A percentile compares a stretch with the other conserved stretches of the same genome.
phyloP scores from a whole-genome alignment of 1,284 basidiomycete genomes.

The Retiboletus flavoniger region DNA sequence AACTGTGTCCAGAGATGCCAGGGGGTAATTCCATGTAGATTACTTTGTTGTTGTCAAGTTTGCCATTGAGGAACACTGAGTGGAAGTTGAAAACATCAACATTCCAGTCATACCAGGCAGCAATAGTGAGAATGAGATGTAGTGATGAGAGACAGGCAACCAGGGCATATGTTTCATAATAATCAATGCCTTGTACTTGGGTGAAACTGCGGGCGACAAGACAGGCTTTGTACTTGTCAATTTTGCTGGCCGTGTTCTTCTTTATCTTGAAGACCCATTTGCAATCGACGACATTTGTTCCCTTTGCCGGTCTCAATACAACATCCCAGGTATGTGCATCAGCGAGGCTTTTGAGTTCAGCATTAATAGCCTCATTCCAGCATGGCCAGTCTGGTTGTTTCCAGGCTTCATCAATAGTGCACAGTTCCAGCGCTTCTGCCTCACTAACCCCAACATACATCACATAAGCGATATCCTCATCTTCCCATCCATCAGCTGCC shows the following conservation, averaged over 20 bases:
- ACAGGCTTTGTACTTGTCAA: neutral
- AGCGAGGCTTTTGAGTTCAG: neutral
- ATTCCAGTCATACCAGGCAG: neutral
- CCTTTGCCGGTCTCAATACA: neutral
- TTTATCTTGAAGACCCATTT: slow-evolving; percentile 3
- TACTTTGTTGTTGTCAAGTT: no score
- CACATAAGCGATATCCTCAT: neutral
- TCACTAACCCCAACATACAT: neutral
- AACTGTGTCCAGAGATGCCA: no score
- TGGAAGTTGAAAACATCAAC: no score
- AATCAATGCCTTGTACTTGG: neutral
- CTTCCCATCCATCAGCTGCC: no score
- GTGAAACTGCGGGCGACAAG: neutral
- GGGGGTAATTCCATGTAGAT: neutral
- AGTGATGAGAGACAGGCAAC: neutral
- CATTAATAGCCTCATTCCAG: neutral
- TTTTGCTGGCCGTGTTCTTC: neutral
- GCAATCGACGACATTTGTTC: no score
- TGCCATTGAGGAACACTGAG: no score
- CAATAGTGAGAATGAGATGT: neutral
- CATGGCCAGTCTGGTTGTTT: neutral
- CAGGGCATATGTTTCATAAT: neutral
- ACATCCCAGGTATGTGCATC: neutral
- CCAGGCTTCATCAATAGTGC: neutral
- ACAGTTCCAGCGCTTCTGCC: neutral